These are phyloP conservation scores for Coprinopsis strossmayeri DNA, from an alignment of 768 basidiomycete genomes.

Conservation along the genomic window DNA sequence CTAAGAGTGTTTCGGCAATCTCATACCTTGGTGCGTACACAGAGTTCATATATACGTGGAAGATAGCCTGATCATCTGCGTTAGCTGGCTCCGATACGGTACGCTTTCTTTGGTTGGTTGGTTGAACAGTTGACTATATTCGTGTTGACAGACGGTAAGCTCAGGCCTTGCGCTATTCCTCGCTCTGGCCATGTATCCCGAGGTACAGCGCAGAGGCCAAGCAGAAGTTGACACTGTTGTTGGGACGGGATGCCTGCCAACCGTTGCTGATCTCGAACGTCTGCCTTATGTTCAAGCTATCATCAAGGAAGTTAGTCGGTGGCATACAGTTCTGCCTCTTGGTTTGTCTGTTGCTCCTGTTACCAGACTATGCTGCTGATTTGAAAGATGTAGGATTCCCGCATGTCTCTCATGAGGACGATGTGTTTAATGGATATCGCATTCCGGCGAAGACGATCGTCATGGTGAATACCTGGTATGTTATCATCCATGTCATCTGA, in stretches of 20 bases:
- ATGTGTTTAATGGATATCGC: conserved; percentile 28
- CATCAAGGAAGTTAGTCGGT: conserved; percentile 9
- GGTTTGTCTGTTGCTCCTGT: background rate
- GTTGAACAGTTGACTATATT: background rate
- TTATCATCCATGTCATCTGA: background rate
- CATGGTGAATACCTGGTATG: conserved; percentile 18
- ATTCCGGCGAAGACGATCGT: conserved; percentile 27
- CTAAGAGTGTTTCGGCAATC: background rate
- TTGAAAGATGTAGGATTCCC: conserved; percentile 10
- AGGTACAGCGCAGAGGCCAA: conserved; percentile 8
- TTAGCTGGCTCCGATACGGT: conserved; percentile 1
- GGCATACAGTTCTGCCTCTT: conserved; percentile 3
- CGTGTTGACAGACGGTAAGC: background rate
- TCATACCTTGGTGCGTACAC: no score
- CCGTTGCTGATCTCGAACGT: background rate
- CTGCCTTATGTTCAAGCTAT: conserved; percentile 13
- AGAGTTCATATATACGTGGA: no score
- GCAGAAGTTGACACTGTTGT: conserved; percentile 13
- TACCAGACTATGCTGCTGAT: background rate
- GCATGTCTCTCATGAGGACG: conserved; percentile 17
- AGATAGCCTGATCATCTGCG: background rate
- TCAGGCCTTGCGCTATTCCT: conserved; percentile 2
- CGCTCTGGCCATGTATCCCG: conserved; percentile 8
- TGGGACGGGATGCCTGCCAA: conserved; percentile 10
- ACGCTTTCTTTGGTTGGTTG: background rate